phyloP scores from a whole-genome alignment of 1,139 yeast species.

The Scheffersomyces cryptocercus region DNA sequence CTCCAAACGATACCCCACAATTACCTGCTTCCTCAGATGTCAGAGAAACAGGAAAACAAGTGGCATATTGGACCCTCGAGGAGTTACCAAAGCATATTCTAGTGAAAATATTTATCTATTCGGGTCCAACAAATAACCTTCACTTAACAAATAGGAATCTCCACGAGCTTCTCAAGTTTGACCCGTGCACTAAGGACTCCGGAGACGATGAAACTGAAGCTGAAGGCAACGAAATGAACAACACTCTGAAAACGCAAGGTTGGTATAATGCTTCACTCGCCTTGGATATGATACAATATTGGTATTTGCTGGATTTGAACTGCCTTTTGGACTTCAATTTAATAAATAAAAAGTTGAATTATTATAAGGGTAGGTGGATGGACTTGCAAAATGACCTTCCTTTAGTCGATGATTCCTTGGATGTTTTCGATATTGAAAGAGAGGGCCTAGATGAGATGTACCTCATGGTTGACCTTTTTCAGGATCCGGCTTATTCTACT shows the following conservation, averaged over 20 bases:
- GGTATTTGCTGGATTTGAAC: slow-evolving; percentile 11
- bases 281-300: slow-evolving; percentile 10
- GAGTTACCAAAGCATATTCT: slow-evolving; percentile 36
- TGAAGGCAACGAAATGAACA: no score
- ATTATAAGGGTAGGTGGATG: slow-evolving; percentile 5
- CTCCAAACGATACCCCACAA: no score
- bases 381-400: neutral
- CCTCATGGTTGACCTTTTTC: slow-evolving; percentile 2
- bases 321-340: slow-evolving; percentile 10
- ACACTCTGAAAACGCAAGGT: no score
- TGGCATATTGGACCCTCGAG: slow-evolving; percentile 11
- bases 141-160: slow-evolving; percentile 28
- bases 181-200: slow-evolving; percentile 4
- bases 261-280: slow-evolving; percentile 11
- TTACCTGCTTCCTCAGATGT: no score
- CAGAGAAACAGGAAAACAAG: neutral
- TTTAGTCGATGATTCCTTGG: neutral
- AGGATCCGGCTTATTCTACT: neutral
- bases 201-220: slow-evolving; percentile 5
- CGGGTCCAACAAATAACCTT: slow-evolving; percentile 30
- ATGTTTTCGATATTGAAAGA: slow-evolving; percentile 3
- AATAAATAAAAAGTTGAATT: slow-evolving; percentile 8
- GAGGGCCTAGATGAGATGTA: slow-evolving; percentile 2
- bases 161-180: slow-evolving; percentile 19
- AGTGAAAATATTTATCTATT: slow-evolving; percentile 27